Conservation (phyloP, 139 green algal species). For the Closterium sp. region DNA sequence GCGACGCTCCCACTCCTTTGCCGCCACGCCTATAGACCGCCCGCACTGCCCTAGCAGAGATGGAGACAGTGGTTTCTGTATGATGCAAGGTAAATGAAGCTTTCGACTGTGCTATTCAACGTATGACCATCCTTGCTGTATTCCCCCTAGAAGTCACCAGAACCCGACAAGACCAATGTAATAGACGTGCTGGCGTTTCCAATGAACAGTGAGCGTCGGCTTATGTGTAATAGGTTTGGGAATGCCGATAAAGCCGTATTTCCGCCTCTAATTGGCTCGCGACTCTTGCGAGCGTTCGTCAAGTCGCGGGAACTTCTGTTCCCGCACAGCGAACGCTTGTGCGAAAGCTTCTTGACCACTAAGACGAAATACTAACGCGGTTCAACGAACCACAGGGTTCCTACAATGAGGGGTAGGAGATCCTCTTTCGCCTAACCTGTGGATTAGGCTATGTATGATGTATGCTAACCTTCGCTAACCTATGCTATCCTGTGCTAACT, state of each 20-base stretch:
- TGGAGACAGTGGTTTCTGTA: too few species aligned
- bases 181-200: not conserved
- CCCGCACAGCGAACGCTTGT: not conserved
- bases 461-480: not conserved
- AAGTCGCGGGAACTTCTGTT: not conserved
- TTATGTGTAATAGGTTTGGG: not conserved
- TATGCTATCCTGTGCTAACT: not conserved
- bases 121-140: too few species aligned
- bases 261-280: not conserved
- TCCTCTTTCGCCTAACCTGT: not conserved
- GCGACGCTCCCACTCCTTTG: too few species aligned
- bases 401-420: not conserved
- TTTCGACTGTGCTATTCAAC: too few species aligned
- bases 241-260: not conserved
- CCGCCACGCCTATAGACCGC: too few species aligned
- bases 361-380: not conserved
- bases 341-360: not conserved
- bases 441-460: not conserved
- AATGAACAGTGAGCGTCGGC: not conserved
- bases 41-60: too few species aligned
- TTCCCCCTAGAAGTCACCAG: not conserved
- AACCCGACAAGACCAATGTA: not conserved
- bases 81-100: too few species aligned
- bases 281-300: not conserved
- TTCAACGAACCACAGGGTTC: not conserved